Conservation (phyloP, 495 filamentous ascomycete genomes). For the Penicillium arizonense region DNA sequence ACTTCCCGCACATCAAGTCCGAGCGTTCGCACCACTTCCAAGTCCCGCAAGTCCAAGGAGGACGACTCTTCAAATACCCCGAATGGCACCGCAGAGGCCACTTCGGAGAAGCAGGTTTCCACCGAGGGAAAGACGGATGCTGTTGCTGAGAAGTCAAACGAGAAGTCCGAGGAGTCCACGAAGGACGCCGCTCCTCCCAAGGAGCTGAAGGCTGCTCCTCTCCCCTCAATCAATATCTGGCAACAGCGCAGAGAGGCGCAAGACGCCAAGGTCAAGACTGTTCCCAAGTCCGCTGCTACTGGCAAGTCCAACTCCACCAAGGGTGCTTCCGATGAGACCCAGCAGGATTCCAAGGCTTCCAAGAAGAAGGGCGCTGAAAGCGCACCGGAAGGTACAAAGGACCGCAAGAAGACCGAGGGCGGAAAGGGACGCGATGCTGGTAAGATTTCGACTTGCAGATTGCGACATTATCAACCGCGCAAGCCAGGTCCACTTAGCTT, state of each 20-base stretch:
- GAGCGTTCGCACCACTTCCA: constrained; percentile 63
- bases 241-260: constrained; percentile 67
- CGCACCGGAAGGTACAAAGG: constrained; percentile 29
- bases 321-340: constrained; percentile 34
- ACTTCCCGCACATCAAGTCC: constrained; percentile 65
- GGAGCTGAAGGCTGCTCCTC: constrained; percentile 74
- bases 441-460: neutral
- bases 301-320: constrained; percentile 34
- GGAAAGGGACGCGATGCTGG: constrained; percentile 44
- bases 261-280: constrained; percentile 62
- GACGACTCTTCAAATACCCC: constrained; percentile 64
- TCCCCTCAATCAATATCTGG: constrained; percentile 86
- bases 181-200: constrained; percentile 53
- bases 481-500: neutral
- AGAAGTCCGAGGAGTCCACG: constrained; percentile 36
- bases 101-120: constrained; percentile 31
- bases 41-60: constrained; percentile 58
- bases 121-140: constrained; percentile 30
- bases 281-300: constrained; percentile 25
- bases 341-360: constrained; percentile 46
- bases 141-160: constrained; percentile 23
- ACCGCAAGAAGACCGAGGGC: constrained; percentile 42
- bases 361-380: constrained; percentile 46
- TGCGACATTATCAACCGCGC: neutral
- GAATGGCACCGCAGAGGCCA: constrained; percentile 59